These are phyloP conservation scores for Elsinoe arachidis DNA, from an alignment of 2,329 filamentous ascomycete genomes.

Conservation along the genomic window DNA sequence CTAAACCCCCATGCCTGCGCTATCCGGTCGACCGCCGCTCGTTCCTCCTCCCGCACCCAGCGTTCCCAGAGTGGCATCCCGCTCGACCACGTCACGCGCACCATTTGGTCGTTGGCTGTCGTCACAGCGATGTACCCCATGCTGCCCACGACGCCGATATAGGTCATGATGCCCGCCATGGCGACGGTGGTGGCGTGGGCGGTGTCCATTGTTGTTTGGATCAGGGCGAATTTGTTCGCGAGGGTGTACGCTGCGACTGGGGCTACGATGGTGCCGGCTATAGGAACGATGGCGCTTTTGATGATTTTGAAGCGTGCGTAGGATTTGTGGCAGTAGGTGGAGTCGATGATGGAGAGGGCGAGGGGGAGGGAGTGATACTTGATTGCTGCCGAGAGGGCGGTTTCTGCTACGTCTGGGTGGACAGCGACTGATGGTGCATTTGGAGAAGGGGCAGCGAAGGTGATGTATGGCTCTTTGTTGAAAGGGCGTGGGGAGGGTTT, in stretches of 20 bases:
- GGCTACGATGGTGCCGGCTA: slow-evolving; percentile 45
- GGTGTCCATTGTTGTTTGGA: slow-evolving; percentile 70
- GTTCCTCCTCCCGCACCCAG: slow-evolving; percentile 84
- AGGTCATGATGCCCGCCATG: slow-evolving; percentile 73
- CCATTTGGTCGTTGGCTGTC: slow-evolving; percentile 91
- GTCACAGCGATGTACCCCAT: slow-evolving; percentile 77
- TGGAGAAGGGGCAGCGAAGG: slow-evolving; percentile 56
- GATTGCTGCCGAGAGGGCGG: slow-evolving; percentile 72
- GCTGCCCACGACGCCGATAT: slow-evolving; percentile 69
- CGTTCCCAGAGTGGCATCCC: slow-evolving; percentile 72
- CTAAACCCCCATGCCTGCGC: slow-evolving; percentile 88
- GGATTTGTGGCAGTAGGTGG: slow-evolving; percentile 57
- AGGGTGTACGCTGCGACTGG: slow-evolving; percentile 63
- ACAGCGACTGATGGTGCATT: slow-evolving; percentile 57
- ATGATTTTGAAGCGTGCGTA: slow-evolving; percentile 61
- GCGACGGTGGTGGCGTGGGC: slow-evolving; percentile 66
- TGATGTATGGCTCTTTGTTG: slow-evolving; percentile 40
- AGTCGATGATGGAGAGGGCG: slow-evolving; percentile 66
- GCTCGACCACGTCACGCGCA: slow-evolving; percentile 78
- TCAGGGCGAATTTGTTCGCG: slow-evolving; percentile 55
- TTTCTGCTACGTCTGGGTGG: slow-evolving; percentile 58
- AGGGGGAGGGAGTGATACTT: slow-evolving; percentile 67
- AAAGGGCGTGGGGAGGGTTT: slow-evolving; percentile 62
- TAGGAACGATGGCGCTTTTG: slow-evolving; percentile 54
- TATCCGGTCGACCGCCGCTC: slow-evolving; percentile 75